Evolutionary conservation across 139 green algal species (phyloP).

Genomic region (Picochlorum sp.): DNA sequence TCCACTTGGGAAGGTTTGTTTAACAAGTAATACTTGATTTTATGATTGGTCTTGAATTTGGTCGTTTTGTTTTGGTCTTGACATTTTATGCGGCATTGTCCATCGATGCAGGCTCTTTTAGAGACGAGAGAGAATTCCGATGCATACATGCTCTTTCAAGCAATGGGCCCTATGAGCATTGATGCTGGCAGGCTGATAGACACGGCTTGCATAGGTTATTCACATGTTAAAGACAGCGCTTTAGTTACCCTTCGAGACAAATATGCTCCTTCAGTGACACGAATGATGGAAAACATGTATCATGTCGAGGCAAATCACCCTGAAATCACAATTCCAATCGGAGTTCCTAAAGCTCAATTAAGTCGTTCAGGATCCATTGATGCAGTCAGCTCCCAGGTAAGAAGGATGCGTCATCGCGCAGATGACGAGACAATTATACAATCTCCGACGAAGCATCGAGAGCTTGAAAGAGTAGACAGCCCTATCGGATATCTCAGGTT

Average conservation of each 20-base stretch:
- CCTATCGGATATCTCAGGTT: background rate
- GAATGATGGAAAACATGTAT: constrained; percentile 1
- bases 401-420: too few species aligned
- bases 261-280: constrained; percentile 19
- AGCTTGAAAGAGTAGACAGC: background rate
- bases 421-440: background rate
- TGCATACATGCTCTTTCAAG: constrained; percentile 42
- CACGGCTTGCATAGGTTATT: constrained; percentile 31
- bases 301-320: background rate
- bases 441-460: background rate
- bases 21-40: too few species aligned
- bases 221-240: constrained; percentile 15
- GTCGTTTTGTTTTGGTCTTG: background rate
- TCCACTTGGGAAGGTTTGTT: background rate
- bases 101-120: constrained; percentile 42
- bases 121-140: constrained; percentile 29
- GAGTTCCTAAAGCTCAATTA: background rate
- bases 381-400: too few species aligned
- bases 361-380: too few species aligned
- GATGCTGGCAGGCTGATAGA: constrained; percentile 41
- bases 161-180: constrained; percentile 48
- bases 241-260: constrained; percentile 21
- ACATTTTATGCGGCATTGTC: background rate
- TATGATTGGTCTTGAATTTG: too few species aligned
- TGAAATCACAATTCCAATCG: background rate